Base-by-base conservation (phyloP, 1,284 basidiomycete species). In the Sanguinoderma infundibulare region DNA sequence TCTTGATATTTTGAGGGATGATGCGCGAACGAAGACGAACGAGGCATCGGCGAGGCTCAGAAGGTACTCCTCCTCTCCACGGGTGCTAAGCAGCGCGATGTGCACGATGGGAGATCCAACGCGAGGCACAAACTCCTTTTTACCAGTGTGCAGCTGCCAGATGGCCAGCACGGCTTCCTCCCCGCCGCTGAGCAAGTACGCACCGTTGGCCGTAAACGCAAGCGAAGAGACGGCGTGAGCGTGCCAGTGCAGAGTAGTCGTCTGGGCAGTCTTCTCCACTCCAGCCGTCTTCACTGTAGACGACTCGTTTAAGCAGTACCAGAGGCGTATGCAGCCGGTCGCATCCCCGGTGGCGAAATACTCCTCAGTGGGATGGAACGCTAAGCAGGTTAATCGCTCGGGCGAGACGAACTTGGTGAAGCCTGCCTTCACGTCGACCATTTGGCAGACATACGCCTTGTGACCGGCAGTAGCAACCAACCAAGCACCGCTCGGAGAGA, bases 151-250 rank as follows among this genome's bases (percentile, higher is more conserved):
- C 39, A 98, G 74, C 71, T 96, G 94, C 98, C 98, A 99, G 59
- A 98, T 89, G 26, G 99, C 97, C 8, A 99, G 78, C 1, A 98
- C 97, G 36, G 93, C 87, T 76, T 99, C 98, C 74, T 98, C 95
- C 47, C 98, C 98, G 67, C 96, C 98, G 57, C 94, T 98, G 51
- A 99, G 78, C 22, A 99, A 79, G 73, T 98, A 96, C 2, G 95
- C 91, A 14, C 98, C 98, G 67, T 96, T 96, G 2, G 89, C 78
- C 0, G 95, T 94, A 75, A 98, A 99, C 0, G 90, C 81, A 28
- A 99, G 77, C 1, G 93, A 91, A 2, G 92, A 88, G n/a, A 99
- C 94, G 5, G 95, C 87, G 74, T 99, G 96, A 0, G 97, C 92
- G 73, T 99, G 98, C 98, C 98, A 99, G 76, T 98, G 97, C 52